Percentiles rank a stretch among this genome's conserved stretches.
Conservation (phyloP, 2,329 filamentous ascomycete species). For the Apiospora koreana region DNA sequence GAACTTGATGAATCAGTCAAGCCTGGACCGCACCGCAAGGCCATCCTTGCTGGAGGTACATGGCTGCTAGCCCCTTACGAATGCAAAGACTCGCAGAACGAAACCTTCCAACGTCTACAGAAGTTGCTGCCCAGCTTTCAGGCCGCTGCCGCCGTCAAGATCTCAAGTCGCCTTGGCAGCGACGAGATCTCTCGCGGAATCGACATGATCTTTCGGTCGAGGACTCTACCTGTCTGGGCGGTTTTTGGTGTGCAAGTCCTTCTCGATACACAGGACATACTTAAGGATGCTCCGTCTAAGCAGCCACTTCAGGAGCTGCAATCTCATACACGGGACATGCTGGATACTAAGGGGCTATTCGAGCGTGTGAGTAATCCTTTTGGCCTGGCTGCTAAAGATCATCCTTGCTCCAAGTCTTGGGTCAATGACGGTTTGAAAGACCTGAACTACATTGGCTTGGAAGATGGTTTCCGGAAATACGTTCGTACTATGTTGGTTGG, state of each 20-base stretch:
- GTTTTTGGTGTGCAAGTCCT: constrained; percentile 5
- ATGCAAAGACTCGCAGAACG: neutral
- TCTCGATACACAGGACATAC: constrained; percentile 7
- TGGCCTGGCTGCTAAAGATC: neutral
- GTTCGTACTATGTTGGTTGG: neutral
- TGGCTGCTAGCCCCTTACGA: neutral
- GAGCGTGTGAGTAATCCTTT: neutral
- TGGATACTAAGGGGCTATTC: neutral
- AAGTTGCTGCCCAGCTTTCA: neutral
- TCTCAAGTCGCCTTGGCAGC: neutral
- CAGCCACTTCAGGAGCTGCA: neutral
- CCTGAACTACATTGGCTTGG: neutral
- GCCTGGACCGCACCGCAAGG: no score
- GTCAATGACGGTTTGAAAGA: neutral
- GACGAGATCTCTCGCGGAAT: constrained; percentile 13
- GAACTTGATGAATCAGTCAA: neutral
- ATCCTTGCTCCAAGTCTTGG: neutral
- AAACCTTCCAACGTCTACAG: neutral
- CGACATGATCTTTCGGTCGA: neutral
- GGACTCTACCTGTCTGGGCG: constrained; percentile 11
- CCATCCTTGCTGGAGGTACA: neutral
- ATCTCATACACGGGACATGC: neutral
- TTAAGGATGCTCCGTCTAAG: neutral
- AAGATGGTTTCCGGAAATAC: neutral
- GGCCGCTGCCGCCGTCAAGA: neutral